Base-by-base conservation (phyloP, 768 basidiomycete genomes). In the Inosperma sp. region DNA sequence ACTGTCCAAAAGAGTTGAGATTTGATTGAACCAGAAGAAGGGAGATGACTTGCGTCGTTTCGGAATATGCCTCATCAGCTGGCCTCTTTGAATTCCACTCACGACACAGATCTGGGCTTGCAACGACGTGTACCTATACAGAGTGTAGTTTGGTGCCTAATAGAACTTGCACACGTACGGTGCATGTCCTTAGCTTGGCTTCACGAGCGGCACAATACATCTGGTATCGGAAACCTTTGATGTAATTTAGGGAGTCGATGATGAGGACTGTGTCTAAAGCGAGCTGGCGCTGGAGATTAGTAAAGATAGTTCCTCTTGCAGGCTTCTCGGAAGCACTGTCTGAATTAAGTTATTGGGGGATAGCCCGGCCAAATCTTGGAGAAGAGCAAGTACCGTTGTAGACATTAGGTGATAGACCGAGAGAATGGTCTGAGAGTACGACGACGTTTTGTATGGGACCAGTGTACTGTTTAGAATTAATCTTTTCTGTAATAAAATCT, bases 171-270 rank as follows among this genome's bases (percentile, higher is more conserved):
- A 35, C 7, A 13, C 59, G 73, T 81, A 96, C 94, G 39, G 96
- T 97, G 66, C 88, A 92, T 4, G 87, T 82, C 27, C 94, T 75
- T 22, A 92, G 74, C 58, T 86, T 87, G 57, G 84, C 78, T 63
- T 99, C 96, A 45, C 93, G 74, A 4, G 93, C 94, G 1, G 91
- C 90, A 62, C 95, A 97, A 64, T 97, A 96, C 72, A 99, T 84
- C 66, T 99, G 96, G 68, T 99, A 99, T 25, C 96, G 83, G 64
- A 93, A 96, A 9, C 95, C 95, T 65, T 99, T 98, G 77, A 98
- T 98, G 68, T 99, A 97, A 63, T 98, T 98, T 58, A 88, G 78
- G 12, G 85, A 82, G 62, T 99, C 96, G 54, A 93, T 78, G 57
- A 99, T 88, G 51, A 96, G 76, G 59, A 97, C 81, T 0, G 82